Evolutionary conservation across 2,329 filamentous ascomycete genomes (phyloP).

Genomic region (Cercospora sp.): DNA sequence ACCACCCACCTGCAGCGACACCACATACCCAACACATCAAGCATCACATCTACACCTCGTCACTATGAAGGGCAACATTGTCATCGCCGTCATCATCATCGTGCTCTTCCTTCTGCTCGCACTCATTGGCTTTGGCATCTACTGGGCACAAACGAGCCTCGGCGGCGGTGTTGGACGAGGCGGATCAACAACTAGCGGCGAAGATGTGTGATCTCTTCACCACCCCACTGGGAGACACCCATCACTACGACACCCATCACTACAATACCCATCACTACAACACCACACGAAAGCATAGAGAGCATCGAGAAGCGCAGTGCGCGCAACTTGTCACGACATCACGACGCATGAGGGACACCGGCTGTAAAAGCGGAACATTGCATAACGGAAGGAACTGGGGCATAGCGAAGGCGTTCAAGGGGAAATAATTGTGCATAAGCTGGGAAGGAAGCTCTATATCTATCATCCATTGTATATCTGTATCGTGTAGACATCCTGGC

Average conservation of each 20-base stretch:
- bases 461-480: conserved; percentile 7
- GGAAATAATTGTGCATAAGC: neutral
- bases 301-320: neutral
- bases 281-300: neutral
- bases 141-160: conserved; percentile 48
- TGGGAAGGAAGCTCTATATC: neutral
- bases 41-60: neutral
- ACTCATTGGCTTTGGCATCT: conserved; percentile 53
- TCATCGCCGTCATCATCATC: conserved; percentile 56
- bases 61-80: conserved; percentile 54
- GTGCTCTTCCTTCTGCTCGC: conserved; percentile 55
- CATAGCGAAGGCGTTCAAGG: conserved; percentile 27
- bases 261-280: neutral
- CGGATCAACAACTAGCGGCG: conserved; percentile 34
- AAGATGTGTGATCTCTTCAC: conserved; percentile 32
- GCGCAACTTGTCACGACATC: neutral
- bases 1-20: neutral
- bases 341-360: conserved; percentile 7
- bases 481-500: neutral
- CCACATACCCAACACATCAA: neutral
- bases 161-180: conserved; percentile 31
- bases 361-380: conserved; percentile 3
- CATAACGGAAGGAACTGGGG: conserved; percentile 5
- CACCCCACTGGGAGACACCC: neutral
- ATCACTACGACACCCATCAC: neutral